Evolutionary conservation across 1,139 yeast genomes (phyloP), one percentile per base, ranked within the genome.

Genomic region (Sugiyamaella sp.): DNA sequence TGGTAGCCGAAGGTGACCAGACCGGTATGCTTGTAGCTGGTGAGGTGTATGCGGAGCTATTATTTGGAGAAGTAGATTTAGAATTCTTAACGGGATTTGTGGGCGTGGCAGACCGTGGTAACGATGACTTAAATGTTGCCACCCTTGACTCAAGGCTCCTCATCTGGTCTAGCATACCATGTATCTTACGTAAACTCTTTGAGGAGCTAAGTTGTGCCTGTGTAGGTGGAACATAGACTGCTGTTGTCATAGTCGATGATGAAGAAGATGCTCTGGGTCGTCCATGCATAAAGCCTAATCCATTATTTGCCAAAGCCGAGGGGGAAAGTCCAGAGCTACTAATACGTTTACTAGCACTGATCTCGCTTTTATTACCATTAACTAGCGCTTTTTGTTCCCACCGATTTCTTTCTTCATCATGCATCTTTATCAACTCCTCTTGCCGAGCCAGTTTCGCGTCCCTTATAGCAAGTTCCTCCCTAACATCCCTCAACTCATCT

Each of bases 91-190:
- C 42, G 10, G 20, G 6, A 22, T 25, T 41, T 6, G 50, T 39
- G 17, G 66, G 63, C 3, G 66, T 60, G 5, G 55, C 52, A 1
- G 64, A 60, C 21, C 58, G 55, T 0, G 70, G 70, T 16, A 66
- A 57, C 0, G 68, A 63, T 5, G 69, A 63, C 48, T 66, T 66
- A 61, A 67, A 66, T 6, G 60, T 63, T 1, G 71, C 71, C 12
- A 68, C 69, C 4, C 68, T 61, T 6, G 65, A 59, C 52, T 69
- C 72, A 32, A 69, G 51, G 22, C 53, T 59, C 29, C 62, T 55
- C 64, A 69, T 66, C 47, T 67, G 71, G 52, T 66, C 68, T 10
- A 67, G 58, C 62, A 69, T 67, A 19, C 71, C 71, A 32, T 69
- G 71, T 37, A 69, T 66, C 47, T 66, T 65, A 25, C 70, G 63